Percentiles rank a stretch among this genome's conserved stretches.
Evolutionary conservation across 2,329 filamentous ascomycete genomes (phyloP).

Genomic region (Colletotrichum costaricense): DNA sequence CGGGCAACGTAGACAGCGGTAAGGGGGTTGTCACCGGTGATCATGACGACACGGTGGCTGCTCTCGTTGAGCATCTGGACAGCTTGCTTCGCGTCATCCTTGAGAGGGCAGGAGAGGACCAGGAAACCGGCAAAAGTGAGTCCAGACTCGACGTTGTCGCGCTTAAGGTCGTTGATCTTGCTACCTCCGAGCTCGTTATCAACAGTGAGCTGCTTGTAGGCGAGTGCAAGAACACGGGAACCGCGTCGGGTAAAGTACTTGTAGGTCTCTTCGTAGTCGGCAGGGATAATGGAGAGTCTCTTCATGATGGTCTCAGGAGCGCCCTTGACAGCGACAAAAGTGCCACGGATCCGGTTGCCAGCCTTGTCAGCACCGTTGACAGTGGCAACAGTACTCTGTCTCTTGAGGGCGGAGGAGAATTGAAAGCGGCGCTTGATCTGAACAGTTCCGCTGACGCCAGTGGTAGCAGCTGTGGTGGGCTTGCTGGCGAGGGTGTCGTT

Average conservation of each 20-base stretch:
- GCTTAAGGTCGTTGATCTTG: conserved; percentile 93
- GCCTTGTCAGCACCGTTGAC: conserved; percentile 79
- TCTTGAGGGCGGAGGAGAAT: conserved; percentile 95
- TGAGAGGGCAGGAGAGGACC: conserved; percentile 93
- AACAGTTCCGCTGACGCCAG: conserved; percentile 76
- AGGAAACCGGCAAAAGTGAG: conserved; percentile 94
- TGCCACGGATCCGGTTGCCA: conserved; percentile 82
- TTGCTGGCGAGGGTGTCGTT: conserved; percentile 87
- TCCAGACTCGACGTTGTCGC: conserved; percentile 88
- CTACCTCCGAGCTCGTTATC: conserved; percentile 85
- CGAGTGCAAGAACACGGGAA: conserved; percentile 91
- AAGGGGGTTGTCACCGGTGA: conserved; percentile 96
- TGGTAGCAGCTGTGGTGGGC: conserved; percentile 55
- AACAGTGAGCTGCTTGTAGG: conserved; percentile 88
- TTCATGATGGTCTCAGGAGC: conserved; percentile 96
- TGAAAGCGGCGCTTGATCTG: conserved; percentile 98
- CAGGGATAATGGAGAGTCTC: conserved; percentile 86
- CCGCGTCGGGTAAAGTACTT: conserved; percentile 98
- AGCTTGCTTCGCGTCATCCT: conserved; percentile 93
- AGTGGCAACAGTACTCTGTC: conserved; percentile 93
- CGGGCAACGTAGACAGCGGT: conserved; percentile 96
- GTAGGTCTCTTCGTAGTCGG: conserved; percentile 96
- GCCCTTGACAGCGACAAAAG: conserved; percentile 95
- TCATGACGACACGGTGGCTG: conserved; percentile 98
- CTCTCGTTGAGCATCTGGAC: conserved; percentile 99